Percentiles rank a stretch among this genome's conserved stretches.
These are phyloP conservation scores for Coemansia erecta DNA, from an alignment of 192 early-diverging fungal genomes.

Conservation along the genomic window DNA sequence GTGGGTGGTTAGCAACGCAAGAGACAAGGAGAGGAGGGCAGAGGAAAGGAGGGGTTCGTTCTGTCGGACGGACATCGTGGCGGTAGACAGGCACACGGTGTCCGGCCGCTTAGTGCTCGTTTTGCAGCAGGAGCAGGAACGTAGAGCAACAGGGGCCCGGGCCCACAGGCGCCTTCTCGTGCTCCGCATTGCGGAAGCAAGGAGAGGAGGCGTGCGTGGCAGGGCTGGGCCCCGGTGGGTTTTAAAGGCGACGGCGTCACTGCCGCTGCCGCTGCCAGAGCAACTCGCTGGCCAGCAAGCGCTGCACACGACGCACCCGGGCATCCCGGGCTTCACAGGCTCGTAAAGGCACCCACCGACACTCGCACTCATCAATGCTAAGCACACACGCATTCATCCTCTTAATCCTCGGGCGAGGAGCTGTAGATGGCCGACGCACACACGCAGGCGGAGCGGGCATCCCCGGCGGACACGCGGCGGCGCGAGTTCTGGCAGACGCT, in stretches of 20 bases:
- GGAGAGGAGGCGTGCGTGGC: neutral
- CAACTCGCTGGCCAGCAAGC: neutral
- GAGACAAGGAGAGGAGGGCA: no score
- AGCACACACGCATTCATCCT: neutral
- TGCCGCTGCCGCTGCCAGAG: neutral
- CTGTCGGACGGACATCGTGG: no score
- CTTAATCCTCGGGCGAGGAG: no score
- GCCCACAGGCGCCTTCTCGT: no score
- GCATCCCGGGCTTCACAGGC: neutral
- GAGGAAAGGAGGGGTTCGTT: no score
- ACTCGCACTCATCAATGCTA: neutral
- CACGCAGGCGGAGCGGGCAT: neutral
- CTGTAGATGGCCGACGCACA: conserved; percentile 1
- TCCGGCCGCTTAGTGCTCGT: no score
- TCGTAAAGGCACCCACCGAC: conserved; percentile 39
- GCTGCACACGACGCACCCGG: neutral
- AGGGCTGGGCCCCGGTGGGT: neutral
- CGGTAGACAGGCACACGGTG: no score
- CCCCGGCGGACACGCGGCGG: conserved; percentile 14
- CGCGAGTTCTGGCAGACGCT: conserved; percentile 41
- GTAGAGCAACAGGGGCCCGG: neutral
- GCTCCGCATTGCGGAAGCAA: no score
- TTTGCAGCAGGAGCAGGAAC: no score
- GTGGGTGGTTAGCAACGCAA: no score
- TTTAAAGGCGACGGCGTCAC: neutral